Conservation (phyloP, 192 early-diverging fungal genomes). For the Backusella macrospora region DNA sequence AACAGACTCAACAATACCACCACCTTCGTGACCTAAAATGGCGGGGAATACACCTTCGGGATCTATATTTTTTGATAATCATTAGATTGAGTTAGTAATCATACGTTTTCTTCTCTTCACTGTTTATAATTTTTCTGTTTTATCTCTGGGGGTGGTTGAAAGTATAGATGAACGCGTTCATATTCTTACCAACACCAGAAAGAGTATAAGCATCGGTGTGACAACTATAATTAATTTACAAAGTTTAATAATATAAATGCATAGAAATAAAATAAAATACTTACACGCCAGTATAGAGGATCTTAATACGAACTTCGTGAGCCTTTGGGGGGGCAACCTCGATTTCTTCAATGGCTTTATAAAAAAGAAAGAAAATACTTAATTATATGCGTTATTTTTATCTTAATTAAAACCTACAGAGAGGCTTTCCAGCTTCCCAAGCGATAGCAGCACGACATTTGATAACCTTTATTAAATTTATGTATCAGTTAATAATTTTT, state of each 20-base stretch:
- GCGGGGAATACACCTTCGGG: conserved; percentile 88
- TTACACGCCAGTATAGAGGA: conserved; percentile 86
- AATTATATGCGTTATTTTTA: background rate
- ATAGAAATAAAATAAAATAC: conserved; percentile 16
- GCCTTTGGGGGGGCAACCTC: conserved; percentile 94
- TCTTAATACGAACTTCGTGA: conserved; percentile 94
- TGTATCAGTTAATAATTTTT: no score
- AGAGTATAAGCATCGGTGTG: conserved; percentile 98
- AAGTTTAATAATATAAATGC: conserved; percentile 27
- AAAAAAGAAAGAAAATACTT: background rate
- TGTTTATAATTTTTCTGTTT: background rate
- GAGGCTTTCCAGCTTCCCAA: conserved; percentile 90
- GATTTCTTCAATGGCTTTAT: conserved; percentile 84
- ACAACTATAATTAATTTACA: conserved; percentile 50
- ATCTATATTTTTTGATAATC: conserved; percentile 43
- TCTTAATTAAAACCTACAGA: conserved; percentile 65
- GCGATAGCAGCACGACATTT: conserved; percentile 93
- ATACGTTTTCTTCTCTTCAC: background rate
- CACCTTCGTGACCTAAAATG: conserved; percentile 96
- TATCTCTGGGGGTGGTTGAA: no score
- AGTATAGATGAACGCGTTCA: conserved; percentile 52
- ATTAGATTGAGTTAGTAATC: background rate
- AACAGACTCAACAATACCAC: conserved; percentile 93
- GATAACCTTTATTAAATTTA: conserved; percentile 59
- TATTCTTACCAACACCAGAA: conserved; percentile 58